Percentiles rank a stretch among this genome's conserved stretches.
phyloP scores from a whole-genome alignment of 345 rosid genomes.

The Citropsis articulata region DNA sequence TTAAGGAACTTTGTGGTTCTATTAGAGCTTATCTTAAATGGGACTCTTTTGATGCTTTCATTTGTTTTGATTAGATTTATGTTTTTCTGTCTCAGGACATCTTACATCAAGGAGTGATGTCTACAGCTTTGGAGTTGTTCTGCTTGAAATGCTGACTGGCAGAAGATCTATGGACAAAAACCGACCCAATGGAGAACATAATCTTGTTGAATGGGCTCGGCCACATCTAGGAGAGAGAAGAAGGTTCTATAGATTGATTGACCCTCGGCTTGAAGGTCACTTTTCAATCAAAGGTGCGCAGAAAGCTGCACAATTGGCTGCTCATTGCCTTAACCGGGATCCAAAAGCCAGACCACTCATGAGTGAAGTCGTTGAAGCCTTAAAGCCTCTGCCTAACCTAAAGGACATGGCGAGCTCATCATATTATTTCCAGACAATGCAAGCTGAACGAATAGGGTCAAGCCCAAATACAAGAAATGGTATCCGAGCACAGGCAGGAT shows the following conservation, averaged over 20 bases:
- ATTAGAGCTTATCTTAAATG: background rate
- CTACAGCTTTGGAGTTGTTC: conserved; percentile 81
- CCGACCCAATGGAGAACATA: conserved; percentile 76
- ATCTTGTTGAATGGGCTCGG: conserved; percentile 84
- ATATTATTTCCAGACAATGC: conserved; percentile 69
- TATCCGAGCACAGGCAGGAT: conserved; percentile 39
- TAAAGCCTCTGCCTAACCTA: conserved; percentile 68
- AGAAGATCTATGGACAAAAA: conserved; percentile 81
- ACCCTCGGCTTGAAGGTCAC: conserved; percentile 79
- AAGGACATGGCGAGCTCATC: conserved; percentile 89
- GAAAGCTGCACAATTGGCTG: conserved; percentile 75
- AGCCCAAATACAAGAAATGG: conserved; percentile 42
- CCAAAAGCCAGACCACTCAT: conserved; percentile 79
- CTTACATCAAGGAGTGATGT: conserved; percentile 85
- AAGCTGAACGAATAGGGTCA: conserved; percentile 45
- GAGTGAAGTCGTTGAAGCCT: conserved; percentile 71
- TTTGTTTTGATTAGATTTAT: background rate
- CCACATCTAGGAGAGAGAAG: conserved; percentile 76
- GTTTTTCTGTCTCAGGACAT: conserved; percentile 48
- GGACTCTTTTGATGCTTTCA: background rate
- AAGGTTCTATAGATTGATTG: conserved; percentile 71
- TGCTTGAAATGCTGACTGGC: conserved; percentile 77
- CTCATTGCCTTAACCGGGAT: conserved; percentile 77
- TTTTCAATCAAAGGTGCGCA: conserved; percentile 78
- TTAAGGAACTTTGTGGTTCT: background rate